These are phyloP conservation scores for Hordeum pubiflorum DNA, from an alignment of 202 grass and related monocot genomes.

Conservation along the genomic window DNA sequence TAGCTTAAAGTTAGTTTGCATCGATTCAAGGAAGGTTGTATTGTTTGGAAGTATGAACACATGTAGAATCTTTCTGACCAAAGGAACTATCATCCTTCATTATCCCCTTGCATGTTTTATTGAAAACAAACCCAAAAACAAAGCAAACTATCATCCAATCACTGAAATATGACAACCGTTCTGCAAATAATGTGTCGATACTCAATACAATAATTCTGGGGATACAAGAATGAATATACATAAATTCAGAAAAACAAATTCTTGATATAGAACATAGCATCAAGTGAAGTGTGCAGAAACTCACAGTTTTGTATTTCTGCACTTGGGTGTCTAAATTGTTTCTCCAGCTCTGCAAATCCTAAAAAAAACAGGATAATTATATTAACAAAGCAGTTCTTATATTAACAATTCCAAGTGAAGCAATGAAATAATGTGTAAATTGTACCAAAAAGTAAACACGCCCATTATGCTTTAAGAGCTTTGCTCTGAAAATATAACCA, in stretches of 20 bases:
- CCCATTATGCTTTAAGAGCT: background rate
- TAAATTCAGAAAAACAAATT: background rate
- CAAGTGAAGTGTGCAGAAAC: constrained; percentile 6
- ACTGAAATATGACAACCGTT: background rate
- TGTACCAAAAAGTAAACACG: background rate
- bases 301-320: constrained; percentile 71
- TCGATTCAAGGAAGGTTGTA: background rate
- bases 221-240: background rate
- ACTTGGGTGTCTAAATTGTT: constrained; percentile 74
- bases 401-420: background rate
- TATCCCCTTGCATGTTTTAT: background rate
- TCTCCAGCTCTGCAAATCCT: constrained; percentile 81
- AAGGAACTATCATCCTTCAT: background rate
- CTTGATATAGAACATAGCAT: background rate
- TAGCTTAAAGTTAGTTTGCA: background rate
- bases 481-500: background rate
- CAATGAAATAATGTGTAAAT: background rate
- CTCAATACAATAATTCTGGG: background rate
- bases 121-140: background rate
- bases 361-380: background rate
- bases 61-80: background rate
- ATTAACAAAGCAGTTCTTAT: background rate
- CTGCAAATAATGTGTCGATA: background rate
- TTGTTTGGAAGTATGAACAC: background rate
- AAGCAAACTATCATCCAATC: background rate